Conservation (phyloP, 768 basidiomycete genomes). For the Amylocystis lapponica region DNA sequence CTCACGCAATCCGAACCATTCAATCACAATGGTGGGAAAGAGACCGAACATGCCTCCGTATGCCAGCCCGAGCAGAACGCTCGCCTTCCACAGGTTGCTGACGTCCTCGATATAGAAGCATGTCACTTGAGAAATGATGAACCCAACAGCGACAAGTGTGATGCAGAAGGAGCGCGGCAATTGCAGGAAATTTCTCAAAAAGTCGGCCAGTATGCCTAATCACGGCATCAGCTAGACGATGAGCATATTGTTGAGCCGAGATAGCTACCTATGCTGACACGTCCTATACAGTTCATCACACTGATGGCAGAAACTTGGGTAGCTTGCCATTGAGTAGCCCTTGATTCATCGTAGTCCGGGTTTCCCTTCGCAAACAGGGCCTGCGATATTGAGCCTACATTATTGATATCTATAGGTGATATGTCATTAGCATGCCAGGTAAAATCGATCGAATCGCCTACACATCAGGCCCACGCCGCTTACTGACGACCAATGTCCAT, state of each 20-base stretch:
- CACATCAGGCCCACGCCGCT: conserved; percentile 77
- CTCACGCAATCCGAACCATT: conserved; percentile 87
- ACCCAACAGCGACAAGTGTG: conserved; percentile 57
- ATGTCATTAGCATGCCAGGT: conserved; percentile 4
- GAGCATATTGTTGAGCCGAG: not conserved
- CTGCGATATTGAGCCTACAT: conserved; percentile 76
- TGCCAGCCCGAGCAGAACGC: conserved; percentile 50
- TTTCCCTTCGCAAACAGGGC: conserved; percentile 58
- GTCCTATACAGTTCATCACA: conserved; percentile 73
- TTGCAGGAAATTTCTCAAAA: conserved; percentile 45
- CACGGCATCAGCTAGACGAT: not conserved
- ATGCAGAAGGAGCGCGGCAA: conserved; percentile 67
- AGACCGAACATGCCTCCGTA: conserved; percentile 74
- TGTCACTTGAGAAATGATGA: conserved; percentile 68
- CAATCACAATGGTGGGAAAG: conserved; percentile 70
- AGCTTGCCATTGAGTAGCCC: conserved; percentile 72
- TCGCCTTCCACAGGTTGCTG: conserved; percentile 59
- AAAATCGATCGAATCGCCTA: conserved; percentile 25
- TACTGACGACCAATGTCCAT: conserved; percentile 31
- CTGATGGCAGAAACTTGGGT: conserved; percentile 81
- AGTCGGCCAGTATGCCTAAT: conserved; percentile 74
- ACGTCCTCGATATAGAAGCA: conserved; percentile 53
- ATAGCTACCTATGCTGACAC: conserved; percentile 63
- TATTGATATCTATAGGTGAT: conserved; percentile 62
- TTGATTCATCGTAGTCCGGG: conserved; percentile 56